phyloP scores from a whole-genome alignment of 306 rosid species.

The Boehmeria nivea region DNA sequence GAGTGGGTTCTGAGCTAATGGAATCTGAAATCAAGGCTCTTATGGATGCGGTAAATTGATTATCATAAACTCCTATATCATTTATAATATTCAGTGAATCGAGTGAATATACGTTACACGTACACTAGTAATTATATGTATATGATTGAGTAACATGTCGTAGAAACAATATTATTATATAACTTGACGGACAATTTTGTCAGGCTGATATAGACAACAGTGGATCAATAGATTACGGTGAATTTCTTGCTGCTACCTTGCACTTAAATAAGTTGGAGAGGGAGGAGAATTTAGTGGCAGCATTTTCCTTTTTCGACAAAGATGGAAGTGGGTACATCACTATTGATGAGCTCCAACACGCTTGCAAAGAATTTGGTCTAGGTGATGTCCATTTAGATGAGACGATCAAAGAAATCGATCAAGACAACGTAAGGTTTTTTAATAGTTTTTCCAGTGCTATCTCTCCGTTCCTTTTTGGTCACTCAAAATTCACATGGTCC shows the following conservation, averaged over 20 bases:
- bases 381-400: conserved; percentile 40
- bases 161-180: not conserved
- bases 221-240: conserved; percentile 43
- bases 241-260: conserved; percentile 49
- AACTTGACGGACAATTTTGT: not conserved
- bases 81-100: not conserved
- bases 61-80: not conserved
- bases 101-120: not conserved
- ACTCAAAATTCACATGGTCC: not conserved
- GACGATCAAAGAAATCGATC: conserved; percentile 43
- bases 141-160: not conserved
- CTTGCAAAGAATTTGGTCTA: conserved; percentile 44
- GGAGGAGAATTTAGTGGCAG: conserved; percentile 39
- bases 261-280: conserved; percentile 48
- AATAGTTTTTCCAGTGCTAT: not conserved
- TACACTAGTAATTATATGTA: not conserved
- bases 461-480: too few relatives aligned
- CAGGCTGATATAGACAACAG: conserved; percentile 49
- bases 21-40: conserved; percentile 47
- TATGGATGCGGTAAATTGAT: conserved; percentile 36
- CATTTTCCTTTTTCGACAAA: conserved; percentile 45
- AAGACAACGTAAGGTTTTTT: conserved; percentile 32
- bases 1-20: conserved; percentile 46
- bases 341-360: conserved; percentile 41
- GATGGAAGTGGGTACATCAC: conserved; percentile 51